phyloP scores from a whole-genome alignment of 2,329 filamentous ascomycete genomes.

The Leptoxyphium fumago region DNA sequence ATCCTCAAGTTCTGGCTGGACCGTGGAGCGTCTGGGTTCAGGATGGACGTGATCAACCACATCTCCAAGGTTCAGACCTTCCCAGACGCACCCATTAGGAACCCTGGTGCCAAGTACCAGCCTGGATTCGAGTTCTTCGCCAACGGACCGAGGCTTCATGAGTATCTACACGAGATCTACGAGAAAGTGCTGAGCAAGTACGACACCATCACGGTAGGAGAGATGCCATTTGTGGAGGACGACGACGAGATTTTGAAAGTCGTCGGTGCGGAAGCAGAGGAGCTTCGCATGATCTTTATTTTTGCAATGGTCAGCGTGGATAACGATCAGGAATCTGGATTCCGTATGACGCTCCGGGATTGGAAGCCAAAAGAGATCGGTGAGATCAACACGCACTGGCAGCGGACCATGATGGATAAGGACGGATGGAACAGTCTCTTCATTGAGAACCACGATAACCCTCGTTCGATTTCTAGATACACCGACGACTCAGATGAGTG shows the following conservation, averaged over 20 bases:
- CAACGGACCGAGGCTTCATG: slow-evolving; percentile 44
- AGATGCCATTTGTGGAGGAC: slow-evolving; percentile 41
- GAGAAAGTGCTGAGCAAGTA: slow-evolving; percentile 39
- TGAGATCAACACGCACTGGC: slow-evolving; percentile 29
- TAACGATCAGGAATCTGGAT: slow-evolving; percentile 16
- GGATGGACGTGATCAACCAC: slow-evolving; percentile 35
- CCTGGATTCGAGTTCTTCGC: slow-evolving; percentile 36
- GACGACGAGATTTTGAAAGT: slow-evolving; percentile 28
- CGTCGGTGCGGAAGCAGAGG: slow-evolving; percentile 25
- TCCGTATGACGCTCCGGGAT: slow-evolving; percentile 22
- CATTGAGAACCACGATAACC: slow-evolving; percentile 37
- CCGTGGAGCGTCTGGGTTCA: slow-evolving; percentile 31
- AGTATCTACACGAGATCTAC: slow-evolving; percentile 41
- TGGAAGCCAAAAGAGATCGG: slow-evolving; percentile 32
- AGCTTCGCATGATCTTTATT: slow-evolving; percentile 36
- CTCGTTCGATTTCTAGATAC: slow-evolving; percentile 26
- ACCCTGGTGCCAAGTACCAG: slow-evolving; percentile 29
- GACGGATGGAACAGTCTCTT: slow-evolving; percentile 39
- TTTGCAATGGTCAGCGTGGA: slow-evolving; percentile 31
- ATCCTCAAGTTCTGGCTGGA: slow-evolving; percentile 35
- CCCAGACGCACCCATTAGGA: slow-evolving; percentile 27
- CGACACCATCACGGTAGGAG: slow-evolving; percentile 44
- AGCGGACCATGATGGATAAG: slow-evolving; percentile 32
- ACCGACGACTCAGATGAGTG: slow-evolving; percentile 32
- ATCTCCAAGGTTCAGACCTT: slow-evolving; percentile 31